Base-by-base conservation (phyloP, 192 early-diverging fungal genomes). In the Gaertneriomyces semiglobifer region DNA sequence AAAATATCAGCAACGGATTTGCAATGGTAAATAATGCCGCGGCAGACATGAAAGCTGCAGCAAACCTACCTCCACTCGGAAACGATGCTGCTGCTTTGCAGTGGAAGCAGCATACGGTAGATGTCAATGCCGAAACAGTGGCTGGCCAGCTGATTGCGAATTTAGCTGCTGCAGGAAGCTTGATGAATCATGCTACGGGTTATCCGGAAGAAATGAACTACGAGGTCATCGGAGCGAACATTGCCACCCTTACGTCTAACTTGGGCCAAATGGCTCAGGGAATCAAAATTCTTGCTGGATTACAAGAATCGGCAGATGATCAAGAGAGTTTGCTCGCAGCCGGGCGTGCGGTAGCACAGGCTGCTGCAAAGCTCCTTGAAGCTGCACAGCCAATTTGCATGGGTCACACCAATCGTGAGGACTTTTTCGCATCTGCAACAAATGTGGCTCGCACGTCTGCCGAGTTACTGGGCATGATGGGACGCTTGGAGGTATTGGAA, bases 71-170 rank as follows among this genome's bases (percentile, higher is more conserved):
- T 9, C 78, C 78, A 6, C 43, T 83, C 8, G 70, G 78, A 1
- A 74, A 84, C 58, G 84, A 86, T 65, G 68, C 76, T 4, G 71
- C 72, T 7, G 67, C 83, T 39, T 11, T 66, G 16, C 66, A 76
- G 52, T 86, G 84, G 84, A 79, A 70, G 54, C 74, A 86, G 65
- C 73, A 86, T 42, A 86, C 83, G 5, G 66, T 74, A 10, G 83
- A 86, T 53, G 69, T 86, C 6, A 82, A 82, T 54, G 74, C 74
- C 42, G 78, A 82, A 45, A 62, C 71, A 8, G 70, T 86, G 4
- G 73, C 77, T 9, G 70, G 80, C 7, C 78, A 79, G 42, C 53
- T 85, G 7, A 59, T 74, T 12, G 52, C 74, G 3, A 76, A 79
- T 51, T 58, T 86, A 0, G 77, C 84, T 4, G 76, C 82, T n/a